Base-by-base conservation (phyloP, 768 basidiomycete species). In the Podaxis sp. region DNA sequence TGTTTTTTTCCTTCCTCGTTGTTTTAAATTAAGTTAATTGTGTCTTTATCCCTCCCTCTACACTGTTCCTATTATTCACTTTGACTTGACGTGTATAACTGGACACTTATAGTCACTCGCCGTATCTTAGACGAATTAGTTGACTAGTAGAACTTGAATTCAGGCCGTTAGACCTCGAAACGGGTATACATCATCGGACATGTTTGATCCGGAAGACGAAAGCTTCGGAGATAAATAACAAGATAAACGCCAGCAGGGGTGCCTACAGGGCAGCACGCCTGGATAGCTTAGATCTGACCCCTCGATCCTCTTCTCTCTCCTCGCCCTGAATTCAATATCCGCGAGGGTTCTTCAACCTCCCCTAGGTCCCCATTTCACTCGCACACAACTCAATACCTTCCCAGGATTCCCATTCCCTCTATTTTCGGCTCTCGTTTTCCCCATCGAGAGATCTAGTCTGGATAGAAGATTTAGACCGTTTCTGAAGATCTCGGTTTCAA, bases 1-100 rank as follows among this genome's bases (percentile, higher is more conserved):
- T 54, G 50, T 52, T 68, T 59, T 56, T 22, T 62, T 66, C 50
- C 53, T 56, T 41, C 17, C 50, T 28, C 51, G 48, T 62, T 26
- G 58, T 33, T 54, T 55, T 56, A 59, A 56, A 58, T 61, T 66
- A 65, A 54, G 41, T 46, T 59, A 59, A 59, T 50, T 51, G 58
- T 59, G 58, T 59, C 58, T 58, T 58, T 59, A 50, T 59, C 49
- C 36, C 24, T 59, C 49, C 20, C 24, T 24, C 22, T 50, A 24
- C 49, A 28, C 11, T 50, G 49, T 50, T 50, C 26, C 58, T 33
- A 30, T 50, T 26, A 11, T 26, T 51, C 33, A 51, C 38, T 49
- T 13, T 59, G n/a, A 17, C 3, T 49, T 15, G 24, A 51, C 22
- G 44, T 59, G 49, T 59, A 50, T 38, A 38, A 36, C n/a, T 17